phyloP scores from a whole-genome alignment of 2,329 filamentous ascomycete genomes.

The Cordyceps pruinosa region DNA sequence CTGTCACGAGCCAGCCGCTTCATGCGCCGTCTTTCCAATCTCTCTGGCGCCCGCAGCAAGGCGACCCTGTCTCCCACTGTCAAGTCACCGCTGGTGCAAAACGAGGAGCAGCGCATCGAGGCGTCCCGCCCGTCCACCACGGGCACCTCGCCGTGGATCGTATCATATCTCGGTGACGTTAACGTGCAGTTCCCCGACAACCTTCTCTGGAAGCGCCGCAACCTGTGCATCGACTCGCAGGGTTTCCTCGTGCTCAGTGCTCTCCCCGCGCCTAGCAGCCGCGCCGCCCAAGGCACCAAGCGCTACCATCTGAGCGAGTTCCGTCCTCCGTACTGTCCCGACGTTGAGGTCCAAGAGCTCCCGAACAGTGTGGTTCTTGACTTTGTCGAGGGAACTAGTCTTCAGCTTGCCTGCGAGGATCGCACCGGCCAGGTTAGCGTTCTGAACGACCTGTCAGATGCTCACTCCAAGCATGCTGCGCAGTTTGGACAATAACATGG shows the following conservation, averaged over 20 bases:
- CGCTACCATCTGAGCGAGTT: slow-evolving; percentile 85
- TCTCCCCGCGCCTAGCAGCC: slow-evolving; percentile 47
- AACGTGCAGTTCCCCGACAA: slow-evolving; percentile 98
- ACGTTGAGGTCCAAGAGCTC: slow-evolving; percentile 86
- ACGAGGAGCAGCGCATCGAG: neutral
- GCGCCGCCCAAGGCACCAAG: slow-evolving; percentile 48
- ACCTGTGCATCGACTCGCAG: slow-evolving; percentile 74
- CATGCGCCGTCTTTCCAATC: slow-evolving; percentile 52
- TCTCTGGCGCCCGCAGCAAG: slow-evolving; percentile 42
- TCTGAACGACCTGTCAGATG: slow-evolving; percentile 36
- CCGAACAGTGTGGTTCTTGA: slow-evolving; percentile 71
- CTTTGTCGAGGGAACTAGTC: slow-evolving; percentile 52
- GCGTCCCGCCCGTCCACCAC: slow-evolving; percentile 26
- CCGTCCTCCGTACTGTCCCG: slow-evolving; percentile 69
- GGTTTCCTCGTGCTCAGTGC: slow-evolving; percentile 76
- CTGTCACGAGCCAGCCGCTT: slow-evolving; percentile 49
- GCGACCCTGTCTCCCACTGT: neutral
- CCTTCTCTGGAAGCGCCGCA: slow-evolving; percentile 90
- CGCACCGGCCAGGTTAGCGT: slow-evolving; percentile 49
- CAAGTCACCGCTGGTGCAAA: slow-evolving; percentile 28
- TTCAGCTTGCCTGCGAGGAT: slow-evolving; percentile 60
- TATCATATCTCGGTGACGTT: slow-evolving; percentile 75
- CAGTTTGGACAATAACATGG: slow-evolving; percentile 25
- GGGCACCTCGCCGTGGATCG: slow-evolving; percentile 33
- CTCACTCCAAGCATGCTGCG: slow-evolving; percentile 27